Evolutionary conservation across 768 basidiomycete genomes (phyloP).

Genomic region (Pholiota molesta): DNA sequence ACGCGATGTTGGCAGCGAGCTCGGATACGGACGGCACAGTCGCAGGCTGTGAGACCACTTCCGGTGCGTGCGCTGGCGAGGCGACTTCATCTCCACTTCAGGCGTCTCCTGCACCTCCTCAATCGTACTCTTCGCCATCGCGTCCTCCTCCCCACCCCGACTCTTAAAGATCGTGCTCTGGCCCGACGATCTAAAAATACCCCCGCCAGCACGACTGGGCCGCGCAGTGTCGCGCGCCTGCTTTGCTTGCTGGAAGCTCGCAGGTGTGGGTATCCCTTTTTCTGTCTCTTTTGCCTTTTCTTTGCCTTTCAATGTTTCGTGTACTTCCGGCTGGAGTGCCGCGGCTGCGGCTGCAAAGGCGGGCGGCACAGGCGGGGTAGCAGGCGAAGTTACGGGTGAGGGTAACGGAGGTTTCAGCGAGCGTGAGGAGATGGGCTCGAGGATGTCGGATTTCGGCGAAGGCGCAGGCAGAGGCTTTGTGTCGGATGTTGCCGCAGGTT

Average conservation of each 20-base stretch:
- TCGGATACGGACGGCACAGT: background rate
- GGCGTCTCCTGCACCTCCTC: background rate
- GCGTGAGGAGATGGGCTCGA: constrained; percentile 29
- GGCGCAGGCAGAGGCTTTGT: background rate
- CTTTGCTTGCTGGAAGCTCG: constrained; percentile 62
- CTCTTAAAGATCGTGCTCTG: constrained; percentile 57
- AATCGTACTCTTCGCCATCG: background rate
- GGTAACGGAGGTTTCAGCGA: constrained; percentile 24
- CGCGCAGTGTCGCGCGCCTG: constrained; percentile 51
- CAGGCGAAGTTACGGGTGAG: too few relatives aligned
- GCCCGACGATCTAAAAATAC: constrained; percentile 72
- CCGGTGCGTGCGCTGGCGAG: background rate
- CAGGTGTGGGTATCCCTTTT: constrained; percentile 12
- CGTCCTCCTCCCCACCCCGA: constrained; percentile 18
- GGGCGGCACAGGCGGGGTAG: constrained; percentile 8
- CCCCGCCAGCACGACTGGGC: constrained; percentile 59
- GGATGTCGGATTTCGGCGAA: constrained; percentile 8
- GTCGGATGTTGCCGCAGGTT: constrained; percentile 4
- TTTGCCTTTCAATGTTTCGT: background rate
- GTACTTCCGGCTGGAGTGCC: constrained; percentile 6
- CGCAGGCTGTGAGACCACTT: background rate
- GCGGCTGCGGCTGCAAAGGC: background rate
- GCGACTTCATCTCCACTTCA: background rate
- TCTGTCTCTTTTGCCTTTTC: too few relatives aligned
- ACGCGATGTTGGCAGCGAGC: background rate